phyloP scores from a whole-genome alignment of 352 stramenopile genomes.

The Pythium folliculosum region DNA sequence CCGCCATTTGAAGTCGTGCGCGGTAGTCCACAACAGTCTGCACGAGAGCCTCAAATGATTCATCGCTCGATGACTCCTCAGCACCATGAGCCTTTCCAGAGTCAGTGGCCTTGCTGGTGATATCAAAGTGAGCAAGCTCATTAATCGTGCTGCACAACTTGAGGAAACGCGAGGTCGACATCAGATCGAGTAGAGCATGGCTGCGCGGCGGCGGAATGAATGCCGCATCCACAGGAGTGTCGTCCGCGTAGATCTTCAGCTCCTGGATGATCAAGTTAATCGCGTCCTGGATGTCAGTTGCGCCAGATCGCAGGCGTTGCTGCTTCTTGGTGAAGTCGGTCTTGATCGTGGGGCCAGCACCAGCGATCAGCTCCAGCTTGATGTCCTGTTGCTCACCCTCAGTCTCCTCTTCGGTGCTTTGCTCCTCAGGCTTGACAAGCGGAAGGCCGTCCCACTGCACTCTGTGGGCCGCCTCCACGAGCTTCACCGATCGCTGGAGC shows the following conservation, averaged over 20 bases:
- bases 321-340: slow-evolving; percentile 77
- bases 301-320: slow-evolving; percentile 63
- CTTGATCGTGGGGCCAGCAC: slow-evolving; percentile 64
- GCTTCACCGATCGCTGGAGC: slow-evolving; percentile 71
- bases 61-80: slow-evolving; percentile 1
- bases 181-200: slow-evolving; percentile 59
- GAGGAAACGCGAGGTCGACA: slow-evolving; percentile 72
- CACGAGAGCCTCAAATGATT: slow-evolving; percentile 55
- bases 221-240: slow-evolving; percentile 43
- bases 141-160: slow-evolving; percentile 76
- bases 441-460: slow-evolving; percentile 62
- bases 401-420: slow-evolving; percentile 38
- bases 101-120: slow-evolving; percentile 27
- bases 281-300: slow-evolving; percentile 52
- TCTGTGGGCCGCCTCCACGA: slow-evolving; percentile 74
- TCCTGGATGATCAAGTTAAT: slow-evolving; percentile 70
- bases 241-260: slow-evolving; percentile 62
- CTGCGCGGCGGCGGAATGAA: slow-evolving; percentile 59
- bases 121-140: slow-evolving; percentile 64
- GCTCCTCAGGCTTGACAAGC: slow-evolving; percentile 31
- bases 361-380: slow-evolving; percentile 44
- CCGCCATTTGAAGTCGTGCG: slow-evolving; percentile 71
- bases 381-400: slow-evolving; percentile 29
- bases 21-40: slow-evolving; percentile 75
- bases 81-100: slow-evolving; percentile 6